Base-by-base conservation (phyloP, 257 asterid genomes). In the Nyctanthes arbortristis region DNA sequence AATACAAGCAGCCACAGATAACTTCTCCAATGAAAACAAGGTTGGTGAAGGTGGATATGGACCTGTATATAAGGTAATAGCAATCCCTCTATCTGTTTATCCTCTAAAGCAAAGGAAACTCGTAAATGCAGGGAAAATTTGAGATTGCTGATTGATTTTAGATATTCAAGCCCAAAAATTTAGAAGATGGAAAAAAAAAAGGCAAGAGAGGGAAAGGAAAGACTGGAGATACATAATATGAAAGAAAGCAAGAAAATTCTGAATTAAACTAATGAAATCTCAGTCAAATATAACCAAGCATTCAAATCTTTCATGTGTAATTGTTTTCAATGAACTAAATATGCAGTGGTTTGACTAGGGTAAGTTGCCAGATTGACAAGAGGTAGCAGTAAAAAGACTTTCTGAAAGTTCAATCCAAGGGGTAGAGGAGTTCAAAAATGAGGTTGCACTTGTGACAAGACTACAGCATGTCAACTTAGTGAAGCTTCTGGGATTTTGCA, bases 21-120 rank as follows among this genome's bases (percentile, higher is more conserved):
- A 68, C 18, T 81, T 81, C 47, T 65, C 81, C 29, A 9, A 33
- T 25, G 67, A 71, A 34, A 77, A 75, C 56, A 78, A 71, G 72
- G 60, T 74, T 0, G 85, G 83, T 0, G 72, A 74, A 72, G 85
- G 85, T 58, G 85, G 85, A 0, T 81, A 18, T 67, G 85, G 82
- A 27, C 82, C 82, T 47, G 82, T 80, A 22, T 80, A 77, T 52
- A 80, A 77, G 85, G 83, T 77, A 67, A 70, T 39, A 13, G 12
- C 36, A 25, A 34, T 49, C 43, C 52, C 18, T 49, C 61, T 37
- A 37, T 13, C 31, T 30, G 52, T 22, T 28, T 65, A 40, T 25
- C 58, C 64, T 25, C 36, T 25, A 66, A 40, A 66, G 16, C 13
- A 18, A 52, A 43, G 2, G 4, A 14, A 7, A 16, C 22, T 43